Evolutionary conservation across 257 asterid species (phyloP).

Genomic region (Prunella vulgaris): DNA sequence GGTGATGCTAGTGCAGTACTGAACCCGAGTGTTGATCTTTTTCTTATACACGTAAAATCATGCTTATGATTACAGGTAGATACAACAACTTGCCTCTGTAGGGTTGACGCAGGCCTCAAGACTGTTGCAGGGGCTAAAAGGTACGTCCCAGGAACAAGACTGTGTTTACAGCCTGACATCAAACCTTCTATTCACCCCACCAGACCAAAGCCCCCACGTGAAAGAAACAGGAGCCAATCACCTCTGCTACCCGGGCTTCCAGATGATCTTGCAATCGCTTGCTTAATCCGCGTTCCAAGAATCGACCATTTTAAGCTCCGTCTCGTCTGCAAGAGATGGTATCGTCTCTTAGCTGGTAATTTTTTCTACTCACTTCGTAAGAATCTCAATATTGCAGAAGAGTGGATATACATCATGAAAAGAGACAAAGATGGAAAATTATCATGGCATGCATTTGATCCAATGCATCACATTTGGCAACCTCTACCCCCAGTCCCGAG

Average conservation of each 20-base stretch:
- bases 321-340: conserved; percentile 43
- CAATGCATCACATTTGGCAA: conserved; percentile 36
- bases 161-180: conserved; percentile 39
- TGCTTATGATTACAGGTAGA: conserved; percentile 32
- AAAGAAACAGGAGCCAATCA: conserved; percentile 32
- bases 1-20: too few relatives aligned
- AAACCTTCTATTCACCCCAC: conserved; percentile 39
- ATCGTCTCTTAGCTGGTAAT: conserved; percentile 34
- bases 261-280: conserved; percentile 47
- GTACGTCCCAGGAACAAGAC: conserved; percentile 38
- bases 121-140: conserved; percentile 38
- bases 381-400: conserved; percentile 35
- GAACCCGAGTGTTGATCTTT: background rate
- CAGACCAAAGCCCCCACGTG: conserved; percentile 35
- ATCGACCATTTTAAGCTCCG: conserved; percentile 39
- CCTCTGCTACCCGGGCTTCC: conserved; percentile 45
- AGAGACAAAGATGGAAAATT: conserved; percentile 35
- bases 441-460: conserved; percentile 43
- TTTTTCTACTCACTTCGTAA: conserved; percentile 40
- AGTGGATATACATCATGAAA: conserved; percentile 42
- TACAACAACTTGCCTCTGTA: conserved; percentile 39
- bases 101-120: conserved; percentile 43
- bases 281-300: conserved; percentile 44
- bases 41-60: background rate
- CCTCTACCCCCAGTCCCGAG: conserved; percentile 43